phyloP scores from a whole-genome alignment of 345 rosid species.

The Corchorus capsularis region DNA sequence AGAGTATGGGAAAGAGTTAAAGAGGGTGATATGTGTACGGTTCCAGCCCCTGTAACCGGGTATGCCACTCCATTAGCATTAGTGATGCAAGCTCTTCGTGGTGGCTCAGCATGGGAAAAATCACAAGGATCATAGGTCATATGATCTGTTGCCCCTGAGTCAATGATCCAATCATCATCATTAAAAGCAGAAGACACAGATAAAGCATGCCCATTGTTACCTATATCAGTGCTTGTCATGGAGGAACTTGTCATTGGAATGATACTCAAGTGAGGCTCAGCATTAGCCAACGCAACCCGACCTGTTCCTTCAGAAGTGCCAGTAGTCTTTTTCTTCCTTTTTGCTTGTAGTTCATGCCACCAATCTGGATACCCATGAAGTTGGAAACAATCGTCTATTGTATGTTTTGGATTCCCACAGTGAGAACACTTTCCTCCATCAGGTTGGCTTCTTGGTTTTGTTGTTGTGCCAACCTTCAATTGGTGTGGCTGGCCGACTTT shows the following conservation, averaged over 20 bases:
- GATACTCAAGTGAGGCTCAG: background rate
- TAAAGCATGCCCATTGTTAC: background rate
- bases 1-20: background rate
- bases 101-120: too few species aligned
- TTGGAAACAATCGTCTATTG: background rate
- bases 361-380: too few species aligned
- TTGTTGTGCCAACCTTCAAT: background rate
- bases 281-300: background rate
- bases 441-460: background rate
- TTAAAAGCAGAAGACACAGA: background rate
- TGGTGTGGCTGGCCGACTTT: background rate
- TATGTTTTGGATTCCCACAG: constrained; percentile 5
- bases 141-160: background rate
- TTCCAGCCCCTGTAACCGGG: constrained; percentile 7
- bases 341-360: too few species aligned
- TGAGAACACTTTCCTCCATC: background rate
- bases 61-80: too few species aligned
- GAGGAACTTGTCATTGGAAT: background rate
- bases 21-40: background rate
- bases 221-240: background rate
- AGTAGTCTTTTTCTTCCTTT: background rate
- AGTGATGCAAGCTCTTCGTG: too few species aligned
- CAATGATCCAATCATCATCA: background rate
- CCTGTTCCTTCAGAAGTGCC: background rate
- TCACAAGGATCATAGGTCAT: constrained; percentile 5